These are phyloP conservation scores for Hyaloscypha bicolor DNA, from an alignment of 495 filamentous ascomycete species.

Conservation along the genomic window DNA sequence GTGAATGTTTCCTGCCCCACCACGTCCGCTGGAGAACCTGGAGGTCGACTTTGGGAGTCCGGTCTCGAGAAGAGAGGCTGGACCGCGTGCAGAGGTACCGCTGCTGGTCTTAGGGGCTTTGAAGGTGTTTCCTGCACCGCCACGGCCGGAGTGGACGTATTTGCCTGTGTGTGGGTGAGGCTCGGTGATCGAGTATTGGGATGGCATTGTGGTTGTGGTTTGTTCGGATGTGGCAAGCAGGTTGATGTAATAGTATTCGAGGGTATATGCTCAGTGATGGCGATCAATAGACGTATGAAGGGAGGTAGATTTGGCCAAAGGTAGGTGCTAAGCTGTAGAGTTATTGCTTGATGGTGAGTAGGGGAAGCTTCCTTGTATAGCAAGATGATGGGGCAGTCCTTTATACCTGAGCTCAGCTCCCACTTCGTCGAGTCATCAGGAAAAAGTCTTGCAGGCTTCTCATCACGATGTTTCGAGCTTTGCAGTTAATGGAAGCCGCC, in stretches of 20 bases:
- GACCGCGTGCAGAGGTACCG: conserved; percentile 52
- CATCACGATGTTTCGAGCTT: conserved; percentile 21
- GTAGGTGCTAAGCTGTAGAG: conserved; percentile 6
- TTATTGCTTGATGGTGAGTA: conserved; percentile 23
- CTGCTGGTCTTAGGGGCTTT: conserved; percentile 62
- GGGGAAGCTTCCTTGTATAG: neutral
- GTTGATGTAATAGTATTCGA: neutral
- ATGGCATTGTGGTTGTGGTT: conserved; percentile 29
- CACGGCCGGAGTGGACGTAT: conserved; percentile 78
- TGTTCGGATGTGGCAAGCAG: conserved; percentile 3
- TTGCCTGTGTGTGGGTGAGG: conserved; percentile 73
- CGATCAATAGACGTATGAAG: neutral
- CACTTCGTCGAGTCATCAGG: conserved; percentile 6
- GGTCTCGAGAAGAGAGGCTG: conserved; percentile 46
- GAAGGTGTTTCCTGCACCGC: conserved; percentile 86
- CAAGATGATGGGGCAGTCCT: conserved; percentile 5
- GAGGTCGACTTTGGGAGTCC: conserved; percentile 46
- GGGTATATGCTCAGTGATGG: neutral
- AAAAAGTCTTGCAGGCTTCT: conserved; percentile 11
- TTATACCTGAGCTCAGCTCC: conserved; percentile 21
- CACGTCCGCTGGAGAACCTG: conserved; percentile 78
- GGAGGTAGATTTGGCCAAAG: neutral
- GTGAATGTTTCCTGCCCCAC: conserved; percentile 89
- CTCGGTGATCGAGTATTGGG: conserved; percentile 69
- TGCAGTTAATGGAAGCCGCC: conserved; percentile 26